phyloP scores from a whole-genome alignment of 139 green algal genomes.

The Zygnema cylindricum region DNA sequence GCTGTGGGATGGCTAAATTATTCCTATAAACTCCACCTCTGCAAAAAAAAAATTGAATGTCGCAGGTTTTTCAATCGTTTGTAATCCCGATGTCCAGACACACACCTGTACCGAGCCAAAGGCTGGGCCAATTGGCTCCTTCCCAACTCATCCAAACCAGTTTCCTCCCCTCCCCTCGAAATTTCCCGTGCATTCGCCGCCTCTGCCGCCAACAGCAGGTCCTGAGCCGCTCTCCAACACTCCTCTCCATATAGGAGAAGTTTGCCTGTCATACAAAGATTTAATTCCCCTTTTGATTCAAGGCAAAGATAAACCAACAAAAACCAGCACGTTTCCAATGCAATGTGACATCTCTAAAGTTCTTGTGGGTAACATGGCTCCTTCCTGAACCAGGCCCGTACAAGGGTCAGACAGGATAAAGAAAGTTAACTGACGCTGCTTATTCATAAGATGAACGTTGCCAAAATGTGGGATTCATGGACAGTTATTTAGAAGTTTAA shows the following conservation, averaged over 20 bases:
- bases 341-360: not conserved
- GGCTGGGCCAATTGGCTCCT: not conserved
- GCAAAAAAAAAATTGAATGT: too few relatives aligned
- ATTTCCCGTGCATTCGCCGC: not conserved
- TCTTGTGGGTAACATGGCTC: not conserved
- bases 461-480: too few relatives aligned
- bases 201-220: constrained; percentile 49
- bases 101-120: not conserved
- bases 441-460: too few relatives aligned
- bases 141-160: not conserved
- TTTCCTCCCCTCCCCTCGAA: not conserved
- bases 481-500: too few relatives aligned
- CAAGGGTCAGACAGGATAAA: not conserved
- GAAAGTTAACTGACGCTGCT: too few relatives aligned
- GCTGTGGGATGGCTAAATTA: too few relatives aligned
- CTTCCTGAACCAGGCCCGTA: not conserved
- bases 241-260: constrained; percentile 59
- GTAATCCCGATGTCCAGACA: not conserved
- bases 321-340: not conserved
- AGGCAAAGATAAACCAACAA: not conserved
- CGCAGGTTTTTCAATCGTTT: too few relatives aligned
- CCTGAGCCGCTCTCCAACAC: not conserved
- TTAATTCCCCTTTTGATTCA: too few relatives aligned
- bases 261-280: too few relatives aligned
- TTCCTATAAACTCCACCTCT: too few relatives aligned